Base-by-base conservation (phyloP, 1,139 yeast species). In the Taphrina confusa region DNA sequence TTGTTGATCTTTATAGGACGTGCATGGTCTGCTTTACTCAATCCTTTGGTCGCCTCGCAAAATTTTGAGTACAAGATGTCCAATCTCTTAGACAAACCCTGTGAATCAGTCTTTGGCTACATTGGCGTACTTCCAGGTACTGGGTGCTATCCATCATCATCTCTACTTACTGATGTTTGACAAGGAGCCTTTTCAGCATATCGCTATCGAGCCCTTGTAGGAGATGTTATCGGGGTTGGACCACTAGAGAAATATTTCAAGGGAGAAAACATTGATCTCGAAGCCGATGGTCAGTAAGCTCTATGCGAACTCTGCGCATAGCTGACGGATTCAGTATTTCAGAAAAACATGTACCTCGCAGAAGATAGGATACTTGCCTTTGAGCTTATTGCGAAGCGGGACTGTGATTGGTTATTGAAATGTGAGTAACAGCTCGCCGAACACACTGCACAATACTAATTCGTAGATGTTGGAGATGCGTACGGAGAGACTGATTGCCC, bases 401-500 rank as follows among this genome's bases (percentile, higher is more conserved):
- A 83, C 63, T 92, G 89, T 55, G 85, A 83, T 69, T 92, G 98
- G 98, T 88, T 92, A 25, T 77, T 92, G 68, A 89, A 89, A 70
- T 91, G 91, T 71, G 97, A 92, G 58, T 14, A 12, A 12, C 9
- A 4, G 9, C 86, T 87, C 68, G 87, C 83, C 73, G 97, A n/a
- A 97, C 1, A n/a, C 39, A 11, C n/a, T n/a, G 20, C 2, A 22
- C 23, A 18, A n/a, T 6, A 6, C 16, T 6, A 22, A 12, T 2
- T 39, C 8, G 6, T 31, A 42, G 47, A 42, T n/a, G 47, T 42
- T 25, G 47, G 31, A 14, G 47, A 42, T 14, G 47, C 47, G 6
- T 85, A 87, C 27, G 98, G 97, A 67, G 97, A 91, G 71, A 92
- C 98, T 0, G 98, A 92, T 79, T 97, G 92, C 52, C 98, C 98